Evolutionary conservation across 306 rosid genomes (phyloP).

Genomic region (Luffa aegyptiaca): DNA sequence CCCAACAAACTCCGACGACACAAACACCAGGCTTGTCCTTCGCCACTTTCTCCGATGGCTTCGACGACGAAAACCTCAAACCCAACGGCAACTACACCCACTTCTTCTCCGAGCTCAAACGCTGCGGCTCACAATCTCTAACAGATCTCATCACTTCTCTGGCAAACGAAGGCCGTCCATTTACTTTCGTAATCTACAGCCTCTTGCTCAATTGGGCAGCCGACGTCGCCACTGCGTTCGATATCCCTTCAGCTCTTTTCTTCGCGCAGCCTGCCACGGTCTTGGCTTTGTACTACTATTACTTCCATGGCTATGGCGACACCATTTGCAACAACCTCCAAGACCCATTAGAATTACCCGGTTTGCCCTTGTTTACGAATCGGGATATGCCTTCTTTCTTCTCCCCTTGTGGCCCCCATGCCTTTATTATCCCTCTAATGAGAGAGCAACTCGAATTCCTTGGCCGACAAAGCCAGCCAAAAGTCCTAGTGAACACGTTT

Average conservation of each 20-base stretch:
- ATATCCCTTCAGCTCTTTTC: conserved; percentile 16
- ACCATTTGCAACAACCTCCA: not conserved
- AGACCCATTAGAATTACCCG: conserved; percentile 9
- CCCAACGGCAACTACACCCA: not conserved
- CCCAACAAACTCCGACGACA: not conserved
- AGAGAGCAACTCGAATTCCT: conserved; percentile 10
- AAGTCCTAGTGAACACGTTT: conserved; percentile 21
- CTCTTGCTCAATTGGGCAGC: conserved; percentile 29
- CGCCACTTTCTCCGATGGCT: conserved; percentile 35
- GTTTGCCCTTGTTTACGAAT: conserved; percentile 15
- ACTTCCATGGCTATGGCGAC: conserved; percentile 18
- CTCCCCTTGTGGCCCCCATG: not conserved
- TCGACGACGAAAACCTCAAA: conserved; percentile 27
- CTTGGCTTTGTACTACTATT: conserved; percentile 26
- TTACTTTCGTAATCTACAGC: conserved; percentile 26
- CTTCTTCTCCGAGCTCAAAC: conserved; percentile 20
- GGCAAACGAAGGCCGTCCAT: conserved; percentile 8
- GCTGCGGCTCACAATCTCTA: conserved; percentile 19
- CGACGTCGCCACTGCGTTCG: conserved; percentile 16
- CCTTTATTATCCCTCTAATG: not conserved
- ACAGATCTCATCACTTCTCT: conserved; percentile 8
- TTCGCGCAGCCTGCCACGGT: conserved; percentile 37
- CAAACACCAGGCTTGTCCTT: conserved; percentile 12
- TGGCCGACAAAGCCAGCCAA: not conserved
- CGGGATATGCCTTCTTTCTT: conserved; percentile 29